Evolutionary conservation across 352 stramenopile species (phyloP).

Genomic region (Phytophthora pinifolia): DNA sequence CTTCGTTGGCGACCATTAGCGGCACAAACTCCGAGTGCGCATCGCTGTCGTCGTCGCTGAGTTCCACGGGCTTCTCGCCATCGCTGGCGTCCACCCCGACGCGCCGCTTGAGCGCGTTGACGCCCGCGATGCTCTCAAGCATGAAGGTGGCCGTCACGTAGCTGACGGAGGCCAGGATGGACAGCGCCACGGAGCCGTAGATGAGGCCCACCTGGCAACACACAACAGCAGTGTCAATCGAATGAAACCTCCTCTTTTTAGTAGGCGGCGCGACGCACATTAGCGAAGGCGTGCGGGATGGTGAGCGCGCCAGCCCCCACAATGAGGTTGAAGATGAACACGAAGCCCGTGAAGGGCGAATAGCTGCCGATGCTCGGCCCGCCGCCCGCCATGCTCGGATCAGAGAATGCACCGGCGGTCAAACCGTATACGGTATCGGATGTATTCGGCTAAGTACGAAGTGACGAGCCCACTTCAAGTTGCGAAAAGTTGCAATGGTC

Average conservation of each 20-base stretch:
- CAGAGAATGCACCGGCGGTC: conserved; percentile 10
- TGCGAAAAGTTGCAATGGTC: conserved; percentile 9
- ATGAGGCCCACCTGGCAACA: conserved; percentile 59
- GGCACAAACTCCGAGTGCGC: conserved; percentile 73
- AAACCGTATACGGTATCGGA: conserved; percentile 17
- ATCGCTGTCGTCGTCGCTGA: conserved; percentile 38
- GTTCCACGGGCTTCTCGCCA: conserved; percentile 29
- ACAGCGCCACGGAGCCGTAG: conserved; percentile 66
- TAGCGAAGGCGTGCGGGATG: conserved; percentile 84
- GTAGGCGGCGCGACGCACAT: conserved; percentile 33
- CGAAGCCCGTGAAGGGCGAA: conserved; percentile 84
- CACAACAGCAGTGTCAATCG: conserved; percentile 6
- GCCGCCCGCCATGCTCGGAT: conserved; percentile 47
- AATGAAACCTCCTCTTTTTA: not conserved
- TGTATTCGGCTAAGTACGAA: conserved; percentile 12
- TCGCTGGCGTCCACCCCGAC: conserved; percentile 30
- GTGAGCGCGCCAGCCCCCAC: conserved; percentile 85
- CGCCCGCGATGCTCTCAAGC: conserved; percentile 79
- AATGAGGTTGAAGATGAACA: conserved; percentile 93
- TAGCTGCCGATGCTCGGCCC: conserved; percentile 66
- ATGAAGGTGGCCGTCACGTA: conserved; percentile 89
- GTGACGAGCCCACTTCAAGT: conserved; percentile 16
- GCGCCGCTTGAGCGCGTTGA: conserved; percentile 73
- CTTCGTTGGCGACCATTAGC: conserved; percentile 74
- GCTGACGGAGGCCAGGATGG: conserved; percentile 61